A percentile compares a stretch with the other conserved stretches of the same genome.
Conservation (phyloP, 2,329 filamentous ascomycete genomes). For the Cucurbitaria berberidis region DNA sequence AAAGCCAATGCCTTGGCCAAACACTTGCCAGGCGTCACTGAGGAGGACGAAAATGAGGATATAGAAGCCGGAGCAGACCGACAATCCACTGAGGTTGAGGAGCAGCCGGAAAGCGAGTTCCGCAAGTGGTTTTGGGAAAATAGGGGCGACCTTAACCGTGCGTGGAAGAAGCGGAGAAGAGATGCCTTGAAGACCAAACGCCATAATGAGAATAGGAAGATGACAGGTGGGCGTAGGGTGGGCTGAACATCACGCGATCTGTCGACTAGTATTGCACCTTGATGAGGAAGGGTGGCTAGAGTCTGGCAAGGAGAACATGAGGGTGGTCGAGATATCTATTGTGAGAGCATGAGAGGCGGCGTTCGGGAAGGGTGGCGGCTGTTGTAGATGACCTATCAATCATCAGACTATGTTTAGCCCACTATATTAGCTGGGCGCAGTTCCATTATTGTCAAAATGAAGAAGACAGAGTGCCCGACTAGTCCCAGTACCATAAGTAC, state of each 20-base stretch:
- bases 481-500: too few species aligned
- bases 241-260: neutral
- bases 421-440: too few species aligned
- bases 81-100: conserved; percentile 16
- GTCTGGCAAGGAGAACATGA: neutral
- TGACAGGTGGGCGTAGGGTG: conserved; percentile 31
- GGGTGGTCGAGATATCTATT: neutral
- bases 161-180: conserved; percentile 62
- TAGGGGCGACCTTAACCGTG: conserved; percentile 55
- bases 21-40: conserved; percentile 16
- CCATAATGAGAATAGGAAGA: conserved; percentile 64
- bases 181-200: conserved; percentile 66
- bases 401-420: too few species aligned
- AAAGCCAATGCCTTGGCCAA: conserved; percentile 28
- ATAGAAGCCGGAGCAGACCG: conserved; percentile 7
- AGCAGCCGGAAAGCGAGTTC: conserved; percentile 62
- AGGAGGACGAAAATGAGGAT: conserved; percentile 24
- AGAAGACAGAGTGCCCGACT: too few species aligned
- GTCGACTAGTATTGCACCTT: neutral
- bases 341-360: too few species aligned
- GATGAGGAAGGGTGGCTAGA: neutral
- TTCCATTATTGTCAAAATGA: too few species aligned
- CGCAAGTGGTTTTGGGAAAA: conserved; percentile 66
- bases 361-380: neutral
- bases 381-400: too few species aligned